Evolutionary conservation across 116 monocot genomes (phyloP), one percentile per base, ranked within the genome.

Genomic region (Zostera marina): DNA sequence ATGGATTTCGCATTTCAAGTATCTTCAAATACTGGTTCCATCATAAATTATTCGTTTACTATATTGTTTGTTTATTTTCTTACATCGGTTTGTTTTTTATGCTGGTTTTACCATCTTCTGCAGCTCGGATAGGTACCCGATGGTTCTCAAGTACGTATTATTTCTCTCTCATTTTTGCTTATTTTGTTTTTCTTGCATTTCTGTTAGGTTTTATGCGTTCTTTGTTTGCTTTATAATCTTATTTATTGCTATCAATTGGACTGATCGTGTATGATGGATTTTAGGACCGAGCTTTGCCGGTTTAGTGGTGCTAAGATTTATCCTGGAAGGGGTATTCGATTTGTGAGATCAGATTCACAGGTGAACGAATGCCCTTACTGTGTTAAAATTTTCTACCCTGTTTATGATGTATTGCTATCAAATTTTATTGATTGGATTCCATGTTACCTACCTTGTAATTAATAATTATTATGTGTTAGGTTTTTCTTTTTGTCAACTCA

Each of bases 401-500:
- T 41, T 41, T n/a, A n/a, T n/a, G n/a, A n/a, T n/a, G n/a, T n/a
- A n/a, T n/a, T n/a, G n/a, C n/a, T n/a, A n/a, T 7, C 1, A 42
- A 21, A 23, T 43, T 38, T 3, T 14, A 9, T 41, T 20, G 19
- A 20, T 55, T n/a, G 42, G 15, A 19, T 43, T 22, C 10, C 11
- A 41, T 7, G 10, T 44, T 59, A 16, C 32, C 0, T 32, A 32
- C 5, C 32, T n/a, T n/a, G n/a, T n/a, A n/a, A n/a, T n/a, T n/a
- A n/a, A n/a, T 16, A 11, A 19, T 46, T 9, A 11, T 41, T 26
- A 5, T 39, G 20, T 14, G 2, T 55, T 66, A 76, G 81, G 82
- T 78, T 19, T 83, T 84, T 44, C 71, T 84, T 13, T 83, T 79
- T 59, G 21, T 73, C 38, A 83, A 73, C 48, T 83, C 83, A 42